phyloP scores from a whole-genome alignment of 108 stramenopile species.

The Pseudonitzschia pungens region DNA sequence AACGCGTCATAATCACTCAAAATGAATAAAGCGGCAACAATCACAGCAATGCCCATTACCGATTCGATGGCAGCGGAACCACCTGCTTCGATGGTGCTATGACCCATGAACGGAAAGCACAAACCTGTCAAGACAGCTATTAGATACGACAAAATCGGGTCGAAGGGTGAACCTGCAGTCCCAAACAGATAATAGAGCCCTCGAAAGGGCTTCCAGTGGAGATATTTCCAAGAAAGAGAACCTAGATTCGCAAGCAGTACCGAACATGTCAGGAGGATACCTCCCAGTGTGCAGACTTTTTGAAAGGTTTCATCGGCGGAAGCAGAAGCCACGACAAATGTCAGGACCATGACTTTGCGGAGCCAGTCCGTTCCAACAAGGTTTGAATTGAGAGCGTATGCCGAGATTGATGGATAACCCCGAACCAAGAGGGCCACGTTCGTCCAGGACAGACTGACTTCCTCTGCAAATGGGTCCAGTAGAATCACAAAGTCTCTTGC shows the following conservation, averaged over 20 bases:
- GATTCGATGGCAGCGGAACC: constrained; percentile 62
- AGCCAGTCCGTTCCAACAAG: constrained; percentile 54
- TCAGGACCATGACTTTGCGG: constrained; percentile 44
- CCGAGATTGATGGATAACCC: constrained; percentile 60
- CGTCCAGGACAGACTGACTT: constrained; percentile 54
- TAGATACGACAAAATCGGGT: constrained; percentile 41
- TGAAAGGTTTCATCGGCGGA: constrained; percentile 31
- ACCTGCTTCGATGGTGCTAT: constrained; percentile 54
- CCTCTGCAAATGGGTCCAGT: constrained; percentile 32
- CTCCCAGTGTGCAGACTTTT: constrained; percentile 41
- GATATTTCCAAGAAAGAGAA: constrained; percentile 61
- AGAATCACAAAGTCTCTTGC: not conserved
- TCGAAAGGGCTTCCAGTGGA: constrained; percentile 57
- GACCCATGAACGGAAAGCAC: constrained; percentile 65
- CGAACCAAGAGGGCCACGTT: constrained; percentile 59
- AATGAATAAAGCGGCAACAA: constrained; percentile 58
- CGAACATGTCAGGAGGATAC: constrained; percentile 48
- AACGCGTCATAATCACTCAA: constrained; percentile 55
- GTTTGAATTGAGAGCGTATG: constrained; percentile 39
- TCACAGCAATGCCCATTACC: constrained; percentile 46
- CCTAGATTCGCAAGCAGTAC: constrained; percentile 68
- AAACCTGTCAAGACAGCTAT: constrained; percentile 52
- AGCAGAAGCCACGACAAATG: constrained; percentile 45
- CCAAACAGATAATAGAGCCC: not conserved
- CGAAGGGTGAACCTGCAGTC: constrained; percentile 10